phyloP scores from a whole-genome alignment of 805 yeast genomes.

The Barnettozyma sp. region DNA sequence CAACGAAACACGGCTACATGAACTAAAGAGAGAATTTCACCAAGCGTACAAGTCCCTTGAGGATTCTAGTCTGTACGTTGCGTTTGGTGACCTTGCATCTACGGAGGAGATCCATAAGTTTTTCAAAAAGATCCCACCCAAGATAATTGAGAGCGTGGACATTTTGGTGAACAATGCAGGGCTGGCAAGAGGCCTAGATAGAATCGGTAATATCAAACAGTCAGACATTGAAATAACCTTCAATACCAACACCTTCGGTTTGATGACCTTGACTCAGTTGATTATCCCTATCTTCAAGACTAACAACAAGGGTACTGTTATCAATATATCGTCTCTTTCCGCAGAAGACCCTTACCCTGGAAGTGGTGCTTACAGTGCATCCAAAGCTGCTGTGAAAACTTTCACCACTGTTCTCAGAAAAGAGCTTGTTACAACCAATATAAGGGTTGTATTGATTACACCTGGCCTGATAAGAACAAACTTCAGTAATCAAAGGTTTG shows the following conservation, averaged over 20 bases:
- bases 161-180: slow-evolving; percentile 68
- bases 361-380: slow-evolving; percentile 69
- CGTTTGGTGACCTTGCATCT: slow-evolving; percentile 50
- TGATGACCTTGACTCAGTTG: slow-evolving; percentile 75
- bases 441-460: slow-evolving; percentile 54
- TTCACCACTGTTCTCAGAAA: slow-evolving; percentile 65
- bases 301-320: slow-evolving; percentile 62
- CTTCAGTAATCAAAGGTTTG: slow-evolving; percentile 49
- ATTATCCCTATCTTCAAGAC: slow-evolving; percentile 60
- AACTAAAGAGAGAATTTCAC: slow-evolving; percentile 40
- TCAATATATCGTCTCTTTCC: slow-evolving; percentile 67
- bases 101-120: slow-evolving; percentile 44
- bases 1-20: slow-evolving; percentile 49
- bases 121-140: slow-evolving; percentile 40
- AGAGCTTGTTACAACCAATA: slow-evolving; percentile 60
- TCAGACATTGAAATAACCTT: slow-evolving; percentile 71
- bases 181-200: slow-evolving; percentile 73
- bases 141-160: slow-evolving; percentile 52
- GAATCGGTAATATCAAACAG: slow-evolving; percentile 61
- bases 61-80: slow-evolving; percentile 30
- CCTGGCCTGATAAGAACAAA: slow-evolving; percentile 67
- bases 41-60: slow-evolving; percentile 38
- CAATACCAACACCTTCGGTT: slow-evolving; percentile 81
- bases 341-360: slow-evolving; percentile 60
- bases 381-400: slow-evolving; percentile 66